Evolutionary conservation across 345 rosid genomes (phyloP), one percentile per base, ranked within the genome.

Genomic region (Moringa oleifera): DNA sequence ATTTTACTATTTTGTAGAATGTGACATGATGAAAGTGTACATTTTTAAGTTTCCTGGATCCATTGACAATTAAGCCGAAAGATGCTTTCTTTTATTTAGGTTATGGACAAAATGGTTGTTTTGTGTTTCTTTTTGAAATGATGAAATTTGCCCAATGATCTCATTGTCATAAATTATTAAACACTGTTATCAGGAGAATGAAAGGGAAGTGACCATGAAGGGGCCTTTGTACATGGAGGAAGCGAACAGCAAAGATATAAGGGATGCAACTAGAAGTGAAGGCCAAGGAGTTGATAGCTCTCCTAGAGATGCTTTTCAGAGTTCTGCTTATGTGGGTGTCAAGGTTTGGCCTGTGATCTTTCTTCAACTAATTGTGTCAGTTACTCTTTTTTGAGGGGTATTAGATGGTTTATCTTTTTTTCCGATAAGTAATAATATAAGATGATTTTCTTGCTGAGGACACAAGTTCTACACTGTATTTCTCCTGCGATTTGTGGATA

Each of bases 181-280:
- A 63, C 18, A 20, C 23, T 63, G 31, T 55, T 58, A 25, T 69
- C 77, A 80, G 84, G 81, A 75, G 65, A 83, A 61, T 56, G 28
- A 65, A 25, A 70, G 58, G 57, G 31, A 77, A 53, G 56, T 25
- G 71, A 64, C 74, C 61, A 67, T 65, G 51, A 77, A 80, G 79
- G 57, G 53, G 59, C 55, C 79, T 45, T 3, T 31, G 41, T 49
- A 63, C 31, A 65, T 74, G 0, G 84, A 85, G 71, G 76, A 75
- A 73, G 59, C 70, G 64, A 75, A 57, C 55, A 63, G 60, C 51
- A 82, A 63, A 69, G 77, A 82, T 57, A 58, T 49, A 24, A 51
- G 57, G 53, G 66, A 31, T 45, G 73, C 60, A 63, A 80, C 77
- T 58, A 68, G 59, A 68, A 67, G 47, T 54, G 53, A 66, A 51